Evolutionary conservation across 2,329 filamentous ascomycete genomes (phyloP), one percentile per base, ranked within the genome.

Genomic region (Sclerotinia spermophila): DNA sequence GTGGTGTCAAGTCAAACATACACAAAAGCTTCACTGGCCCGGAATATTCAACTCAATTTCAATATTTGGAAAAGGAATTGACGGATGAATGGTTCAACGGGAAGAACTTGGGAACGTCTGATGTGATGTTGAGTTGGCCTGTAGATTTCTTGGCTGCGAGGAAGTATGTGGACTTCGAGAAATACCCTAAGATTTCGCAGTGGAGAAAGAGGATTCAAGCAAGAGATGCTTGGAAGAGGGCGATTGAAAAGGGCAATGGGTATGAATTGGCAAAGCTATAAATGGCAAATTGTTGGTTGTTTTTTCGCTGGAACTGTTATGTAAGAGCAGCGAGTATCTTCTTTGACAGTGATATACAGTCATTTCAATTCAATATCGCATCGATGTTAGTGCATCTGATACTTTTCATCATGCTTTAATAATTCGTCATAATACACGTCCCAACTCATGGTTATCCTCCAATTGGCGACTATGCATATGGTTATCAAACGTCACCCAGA

Each of bases 101-200:
- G 8, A 71, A 72, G 61, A 53, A 74, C 19, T 71, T 79, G 24
- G 80, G 80, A 5, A 73, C 79, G 67, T 71, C 73, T 15, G 81
- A 82, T 76, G 73, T 82, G 21, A 79, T 79, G 71, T 55, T 81
- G 62, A 79, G 72, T 61, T 82, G 75, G 73, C 77, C 78, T 0
- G 72, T 81, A 73, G 80, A 81, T 70, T 73, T 77, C 24, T 76
- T 79, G 55, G 72, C 48, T n/a, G 72, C 76, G 61, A 76, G 77
- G 38, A 74, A 72, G 24, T 80, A 76, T 69, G 75, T 80, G 38
- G 74, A 81, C 71, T 69, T 77, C 35, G 48, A 72, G 64, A 73
- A 75, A 30, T 81, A 76, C 71, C 79, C 78, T 6, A 80, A 77
- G 65, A 24, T 81, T 30, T 68, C 55, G 30, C 75, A 70, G 38